Conservation (phyloP, 768 basidiomycete genomes). For the Mycena sanguinolenta region DNA sequence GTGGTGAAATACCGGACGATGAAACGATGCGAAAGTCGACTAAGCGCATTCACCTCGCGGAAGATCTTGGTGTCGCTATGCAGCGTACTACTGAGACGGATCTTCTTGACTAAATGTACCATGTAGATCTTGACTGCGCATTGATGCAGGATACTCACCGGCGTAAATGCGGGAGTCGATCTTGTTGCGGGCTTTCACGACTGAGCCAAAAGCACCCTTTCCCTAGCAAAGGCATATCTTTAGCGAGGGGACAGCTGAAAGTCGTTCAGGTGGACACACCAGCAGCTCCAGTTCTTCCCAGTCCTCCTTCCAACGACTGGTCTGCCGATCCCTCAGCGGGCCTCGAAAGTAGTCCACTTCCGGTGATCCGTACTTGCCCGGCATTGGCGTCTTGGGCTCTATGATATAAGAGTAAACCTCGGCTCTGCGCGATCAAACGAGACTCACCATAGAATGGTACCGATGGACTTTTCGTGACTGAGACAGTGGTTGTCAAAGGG, state of each 20-base stretch:
- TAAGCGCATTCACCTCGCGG: constrained; percentile 92
- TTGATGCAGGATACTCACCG: constrained; percentile 54
- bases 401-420: constrained; percentile 18
- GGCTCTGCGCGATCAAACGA: neutral
- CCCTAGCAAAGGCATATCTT: constrained; percentile 61
- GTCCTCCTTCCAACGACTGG: constrained; percentile 91
- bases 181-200: constrained; percentile 93
- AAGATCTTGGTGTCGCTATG: constrained; percentile 91
- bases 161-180: constrained; percentile 90
- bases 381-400: constrained; percentile 67
- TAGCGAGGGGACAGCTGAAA: neutral
- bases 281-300: constrained; percentile 94
- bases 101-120: constrained; percentile 80
- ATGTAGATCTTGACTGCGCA: constrained; percentile 1
- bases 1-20: constrained; percentile 94
- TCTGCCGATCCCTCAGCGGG: constrained; percentile 59
- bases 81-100: constrained; percentile 79
- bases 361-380: constrained; percentile 66
- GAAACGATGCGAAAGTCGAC: constrained; percentile 87
- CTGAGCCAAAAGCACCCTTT: constrained; percentile 92
- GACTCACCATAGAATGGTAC: constrained; percentile 45
- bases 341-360: constrained; percentile 74
- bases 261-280: constrained; percentile 51
- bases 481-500: constrained; percentile 45
- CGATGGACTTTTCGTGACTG: constrained; percentile 44